Evolutionary conservation across 1,284 basidiomycete genomes (phyloP).

Genomic region (Ustilago sp.): DNA sequence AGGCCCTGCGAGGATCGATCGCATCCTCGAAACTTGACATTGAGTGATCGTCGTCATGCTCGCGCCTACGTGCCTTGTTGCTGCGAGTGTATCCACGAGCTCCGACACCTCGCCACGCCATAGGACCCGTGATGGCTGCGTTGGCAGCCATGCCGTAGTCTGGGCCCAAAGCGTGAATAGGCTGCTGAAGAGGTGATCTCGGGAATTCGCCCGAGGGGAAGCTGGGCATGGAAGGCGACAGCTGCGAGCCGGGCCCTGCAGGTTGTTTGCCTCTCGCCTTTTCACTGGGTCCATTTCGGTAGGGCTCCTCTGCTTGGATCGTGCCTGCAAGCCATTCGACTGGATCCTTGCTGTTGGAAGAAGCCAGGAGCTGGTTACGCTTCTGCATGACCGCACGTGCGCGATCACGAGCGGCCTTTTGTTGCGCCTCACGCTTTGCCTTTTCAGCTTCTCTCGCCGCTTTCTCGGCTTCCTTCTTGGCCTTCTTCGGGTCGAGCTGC

Average conservation of each 20-base stretch:
- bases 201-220: constrained; percentile 45
- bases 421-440: constrained; percentile 82
- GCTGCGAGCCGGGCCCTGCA: constrained; percentile 36
- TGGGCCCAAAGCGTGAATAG: constrained; percentile 34
- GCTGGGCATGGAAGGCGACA: constrained; percentile 49
- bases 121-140: constrained; percentile 37
- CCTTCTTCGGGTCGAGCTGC: constrained; percentile 81
- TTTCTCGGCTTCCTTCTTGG: constrained; percentile 89
- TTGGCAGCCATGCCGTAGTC: constrained; percentile 36
- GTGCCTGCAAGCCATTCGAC: constrained; percentile 62
- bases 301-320: constrained; percentile 35
- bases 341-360: constrained; percentile 57
- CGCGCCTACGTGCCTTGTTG: constrained; percentile 47
- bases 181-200: constrained; percentile 39
- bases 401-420: constrained; percentile 80
- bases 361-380: constrained; percentile 72
- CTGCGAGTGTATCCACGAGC: constrained; percentile 35
- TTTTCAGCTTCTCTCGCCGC: constrained; percentile 85
- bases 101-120: constrained; percentile 53
- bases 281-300: constrained; percentile 48
- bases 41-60: constrained; percentile 57
- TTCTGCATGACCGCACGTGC: constrained; percentile 96
- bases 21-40: constrained; percentile 57
- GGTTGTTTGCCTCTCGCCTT: constrained; percentile 63
- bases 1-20: constrained; percentile 53